Evolutionary conservation across 1,284 basidiomycete genomes (phyloP).

Genomic region (Cryptococcus sp.): DNA sequence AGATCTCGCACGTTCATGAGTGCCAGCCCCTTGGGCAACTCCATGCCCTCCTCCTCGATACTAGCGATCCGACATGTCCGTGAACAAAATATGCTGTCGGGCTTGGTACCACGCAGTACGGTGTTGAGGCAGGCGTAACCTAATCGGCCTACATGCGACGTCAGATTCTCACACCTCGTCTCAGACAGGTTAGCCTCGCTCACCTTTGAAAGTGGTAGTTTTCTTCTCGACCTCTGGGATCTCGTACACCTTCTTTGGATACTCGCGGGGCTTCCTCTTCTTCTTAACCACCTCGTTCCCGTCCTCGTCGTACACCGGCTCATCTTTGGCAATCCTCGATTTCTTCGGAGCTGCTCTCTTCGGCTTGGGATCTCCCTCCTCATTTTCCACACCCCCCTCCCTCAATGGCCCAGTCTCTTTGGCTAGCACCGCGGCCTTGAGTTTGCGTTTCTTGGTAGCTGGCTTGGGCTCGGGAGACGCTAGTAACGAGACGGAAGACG

Average conservation of each 20-base stretch:
- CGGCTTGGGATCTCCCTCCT: conserved; percentile 39
- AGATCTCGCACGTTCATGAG: conserved; percentile 71
- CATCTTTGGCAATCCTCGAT: conserved; percentile 31
- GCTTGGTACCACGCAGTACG: conserved; percentile 17
- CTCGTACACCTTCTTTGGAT: conserved; percentile 55
- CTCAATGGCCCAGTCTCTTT: too few relatives aligned
- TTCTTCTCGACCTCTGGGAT: conserved; percentile 58
- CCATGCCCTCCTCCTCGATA: conserved; percentile 74
- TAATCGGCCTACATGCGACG: conserved; percentile 36
- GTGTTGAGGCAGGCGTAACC: conserved; percentile 46
- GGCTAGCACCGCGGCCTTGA: too few relatives aligned
- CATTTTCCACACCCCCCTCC: too few relatives aligned
- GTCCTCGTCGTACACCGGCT: conserved; percentile 36
- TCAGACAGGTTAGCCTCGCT: conserved; percentile 2
- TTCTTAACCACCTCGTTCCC: conserved; percentile 46
- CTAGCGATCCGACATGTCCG: conserved; percentile 69
- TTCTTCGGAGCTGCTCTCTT: conserved; percentile 36
- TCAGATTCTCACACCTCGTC: too few relatives aligned
- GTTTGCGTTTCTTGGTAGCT: too few relatives aligned
- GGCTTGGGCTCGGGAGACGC: too few relatives aligned
- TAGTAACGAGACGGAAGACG: too few relatives aligned
- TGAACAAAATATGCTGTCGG: conserved; percentile 50
- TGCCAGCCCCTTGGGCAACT: conserved; percentile 74
- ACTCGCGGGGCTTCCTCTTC: conserved; percentile 49
- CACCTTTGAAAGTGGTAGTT: conserved; percentile 63